Evolutionary conservation across 2,329 filamentous ascomycete genomes (phyloP).

Genomic region (Aspergillus fructus): DNA sequence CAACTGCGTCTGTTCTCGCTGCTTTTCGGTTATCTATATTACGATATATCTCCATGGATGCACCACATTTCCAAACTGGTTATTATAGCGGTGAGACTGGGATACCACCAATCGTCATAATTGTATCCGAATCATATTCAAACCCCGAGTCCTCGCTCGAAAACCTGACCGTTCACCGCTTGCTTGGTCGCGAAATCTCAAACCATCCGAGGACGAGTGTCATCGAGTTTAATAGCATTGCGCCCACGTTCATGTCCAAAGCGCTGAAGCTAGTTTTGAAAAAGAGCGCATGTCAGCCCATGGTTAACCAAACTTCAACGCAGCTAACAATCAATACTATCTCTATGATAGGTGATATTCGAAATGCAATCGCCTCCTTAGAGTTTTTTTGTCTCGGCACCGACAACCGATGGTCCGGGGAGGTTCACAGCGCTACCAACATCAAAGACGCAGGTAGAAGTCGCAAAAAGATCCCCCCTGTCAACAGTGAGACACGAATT

Average conservation of each 20-base stretch:
- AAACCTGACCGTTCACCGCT: constrained; percentile 86
- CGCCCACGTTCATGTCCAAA: constrained; percentile 79
- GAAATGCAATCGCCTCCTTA: constrained; percentile 86
- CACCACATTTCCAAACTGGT: constrained; percentile 47
- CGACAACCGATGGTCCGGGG: constrained; percentile 66
- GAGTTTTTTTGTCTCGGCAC: constrained; percentile 89
- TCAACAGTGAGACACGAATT: constrained; percentile 70
- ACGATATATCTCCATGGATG: constrained; percentile 70
- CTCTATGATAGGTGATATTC: constrained; percentile 84
- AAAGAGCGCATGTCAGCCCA: constrained; percentile 81
- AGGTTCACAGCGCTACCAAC: constrained; percentile 66
- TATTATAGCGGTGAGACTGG: constrained; percentile 19
- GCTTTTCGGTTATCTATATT: constrained; percentile 75
- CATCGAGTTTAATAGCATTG: constrained; percentile 92
- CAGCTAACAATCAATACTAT: constrained; percentile 75
- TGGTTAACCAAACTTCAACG: constrained; percentile 72
- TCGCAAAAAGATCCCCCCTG: constrained; percentile 55
- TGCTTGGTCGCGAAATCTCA: constrained; percentile 83
- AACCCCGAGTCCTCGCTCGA: constrained; percentile 84
- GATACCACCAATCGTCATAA: constrained; percentile 72
- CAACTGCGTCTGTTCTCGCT: constrained; percentile 62
- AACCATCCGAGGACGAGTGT: constrained; percentile 74
- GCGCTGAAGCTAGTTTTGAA: constrained; percentile 77
- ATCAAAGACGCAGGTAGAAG: constrained; percentile 59
- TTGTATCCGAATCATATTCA: constrained; percentile 86